Conservation (phyloP, 225 moss, liverwort and hornwort species). For the Asterella californica region DNA sequence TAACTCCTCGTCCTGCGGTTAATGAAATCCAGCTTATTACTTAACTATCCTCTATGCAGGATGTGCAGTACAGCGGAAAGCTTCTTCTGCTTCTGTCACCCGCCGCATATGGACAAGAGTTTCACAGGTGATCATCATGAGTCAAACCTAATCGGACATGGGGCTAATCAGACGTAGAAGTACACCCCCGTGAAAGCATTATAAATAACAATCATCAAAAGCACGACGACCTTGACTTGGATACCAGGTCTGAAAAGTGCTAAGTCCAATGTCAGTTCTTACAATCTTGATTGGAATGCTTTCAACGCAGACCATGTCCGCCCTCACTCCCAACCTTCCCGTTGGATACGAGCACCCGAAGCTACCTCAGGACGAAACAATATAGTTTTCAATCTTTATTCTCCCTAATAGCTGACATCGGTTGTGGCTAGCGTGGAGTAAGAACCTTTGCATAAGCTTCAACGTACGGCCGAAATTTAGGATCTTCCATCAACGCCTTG, state of each 20-base stretch:
- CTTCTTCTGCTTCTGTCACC: neutral
- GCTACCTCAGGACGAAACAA: neutral
- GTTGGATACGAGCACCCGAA: neutral
- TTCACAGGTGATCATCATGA: neutral
- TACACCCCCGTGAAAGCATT: neutral
- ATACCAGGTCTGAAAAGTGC: too few relatives aligned
- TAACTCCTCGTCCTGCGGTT: slow-evolving; percentile 69
- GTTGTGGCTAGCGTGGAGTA: neutral
- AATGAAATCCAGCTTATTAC: neutral
- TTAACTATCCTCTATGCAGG: neutral
- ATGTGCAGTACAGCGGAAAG: neutral
- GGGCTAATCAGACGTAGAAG: too few relatives aligned
- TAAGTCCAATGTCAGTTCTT: too few relatives aligned
- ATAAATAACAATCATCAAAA: neutral
- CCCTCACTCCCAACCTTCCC: neutral
- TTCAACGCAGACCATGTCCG: neutral
- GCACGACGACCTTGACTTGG: too few relatives aligned
- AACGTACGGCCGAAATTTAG: slow-evolving; percentile 69
- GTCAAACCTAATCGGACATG: neutral
- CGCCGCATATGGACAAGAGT: neutral
- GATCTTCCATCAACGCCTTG: slow-evolving; percentile 82
- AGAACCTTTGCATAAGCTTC: slow-evolving; percentile 87
- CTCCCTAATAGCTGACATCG: neutral
- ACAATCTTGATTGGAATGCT: neutral
- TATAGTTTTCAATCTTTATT: neutral